Evolutionary conservation across 2,329 filamentous ascomycete genomes (phyloP).

Genomic region (Lasiodiplodia citricola): DNA sequence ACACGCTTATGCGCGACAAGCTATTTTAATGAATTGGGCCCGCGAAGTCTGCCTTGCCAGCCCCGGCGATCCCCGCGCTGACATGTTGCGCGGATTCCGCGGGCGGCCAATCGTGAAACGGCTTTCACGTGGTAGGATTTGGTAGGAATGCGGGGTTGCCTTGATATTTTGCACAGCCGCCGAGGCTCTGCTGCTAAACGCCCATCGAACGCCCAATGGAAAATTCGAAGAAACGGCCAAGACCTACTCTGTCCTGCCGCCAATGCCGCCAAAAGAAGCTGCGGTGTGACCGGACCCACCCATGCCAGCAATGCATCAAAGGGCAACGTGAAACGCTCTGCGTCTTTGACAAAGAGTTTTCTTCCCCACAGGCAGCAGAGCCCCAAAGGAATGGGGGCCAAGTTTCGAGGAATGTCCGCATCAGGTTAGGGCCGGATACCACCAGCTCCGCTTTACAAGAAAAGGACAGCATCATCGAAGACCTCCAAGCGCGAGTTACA

Average conservation of each 20-base stretch:
- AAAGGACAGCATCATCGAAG: constrained; percentile 19
- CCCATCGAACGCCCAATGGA: background rate
- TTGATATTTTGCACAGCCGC: background rate
- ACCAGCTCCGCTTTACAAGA: background rate
- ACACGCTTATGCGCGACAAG: background rate
- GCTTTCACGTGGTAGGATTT: background rate
- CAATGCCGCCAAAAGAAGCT: constrained; percentile 37
- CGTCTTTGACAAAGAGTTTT: constrained; percentile 25
- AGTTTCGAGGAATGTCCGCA: background rate
- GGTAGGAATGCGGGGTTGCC: background rate
- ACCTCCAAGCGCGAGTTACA: constrained; percentile 32
- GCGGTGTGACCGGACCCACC: constrained; percentile 34
- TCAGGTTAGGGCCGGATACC: no score
- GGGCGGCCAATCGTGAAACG: no score
- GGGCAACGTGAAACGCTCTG: constrained; percentile 28
- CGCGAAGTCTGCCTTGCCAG: background rate
- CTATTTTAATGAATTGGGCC: background rate
- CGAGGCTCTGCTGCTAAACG: no score
- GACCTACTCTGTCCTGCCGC: constrained; percentile 36
- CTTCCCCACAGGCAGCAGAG: background rate
- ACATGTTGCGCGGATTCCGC: no score
- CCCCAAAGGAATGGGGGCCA: no score
- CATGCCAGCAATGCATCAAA: constrained; percentile 35
- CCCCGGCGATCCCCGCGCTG: no score
- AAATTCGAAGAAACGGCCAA: constrained; percentile 30